Evolutionary conservation across 2,329 filamentous ascomycete genomes (phyloP), one percentile per base, ranked within the genome.

Genomic region (Arthrocladium fulminans): DNA sequence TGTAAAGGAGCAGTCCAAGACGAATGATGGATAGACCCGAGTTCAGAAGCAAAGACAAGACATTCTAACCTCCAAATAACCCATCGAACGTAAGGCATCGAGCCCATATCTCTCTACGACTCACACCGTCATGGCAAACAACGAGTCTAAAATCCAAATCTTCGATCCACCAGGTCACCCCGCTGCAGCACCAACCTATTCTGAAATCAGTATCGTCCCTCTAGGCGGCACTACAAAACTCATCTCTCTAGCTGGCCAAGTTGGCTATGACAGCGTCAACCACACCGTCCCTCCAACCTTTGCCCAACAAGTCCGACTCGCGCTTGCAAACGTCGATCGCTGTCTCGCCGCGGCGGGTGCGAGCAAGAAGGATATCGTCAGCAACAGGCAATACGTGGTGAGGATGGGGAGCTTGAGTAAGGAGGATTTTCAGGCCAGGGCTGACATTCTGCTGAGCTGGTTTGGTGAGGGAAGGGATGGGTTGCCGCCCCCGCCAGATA

Each of bases 381-480:
- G 49, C 25, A 45, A 51, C 20, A 50, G 41, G 23, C 52, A 53
- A 15, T 55, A 51, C 47, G 29, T 56, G 7, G 54, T 56, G 24
- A 49, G 53, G 20, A 29, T 50, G 17, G n/a, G n/a, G 7, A 8
- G 8, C 9, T 6, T 25, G 24, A 44, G 39, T 5, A 13, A 5
- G 6, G 38, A 43, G 22, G 48, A 54, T 17, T 40, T 34, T 22
- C 45, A 49, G 37, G 53, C 48, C 17, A 41, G 54, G 32, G 40
- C 40, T 13, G 44, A 47, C 34, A 43, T 42, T 4, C 49, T 50
- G 35, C 24, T 46, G 15, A 46, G 48, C 27, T 54, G 46, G 38
- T 27, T 52, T 7, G 51, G 47, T 15, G 47, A 48, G 35, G 52
- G 47, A 23, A 25, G 49, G 13, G 54, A 47, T 13, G 40, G 15